Conservation (phyloP, 768 basidiomycete genomes). For the Tylopilus felleus region DNA sequence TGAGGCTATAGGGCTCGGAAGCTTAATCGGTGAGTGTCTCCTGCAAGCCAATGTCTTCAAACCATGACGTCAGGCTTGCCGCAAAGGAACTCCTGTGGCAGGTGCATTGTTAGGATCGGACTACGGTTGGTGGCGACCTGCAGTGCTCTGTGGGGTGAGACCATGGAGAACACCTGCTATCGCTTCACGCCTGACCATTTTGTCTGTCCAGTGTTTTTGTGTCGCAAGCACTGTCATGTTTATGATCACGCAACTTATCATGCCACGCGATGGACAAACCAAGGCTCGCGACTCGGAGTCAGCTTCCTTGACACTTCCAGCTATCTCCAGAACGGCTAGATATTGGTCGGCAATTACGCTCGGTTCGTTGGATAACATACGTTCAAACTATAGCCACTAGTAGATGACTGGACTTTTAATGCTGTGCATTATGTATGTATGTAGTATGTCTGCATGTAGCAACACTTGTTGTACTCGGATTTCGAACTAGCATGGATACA, state of each 20-base stretch:
- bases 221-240: constrained; percentile 18
- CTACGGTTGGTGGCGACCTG: constrained; percentile 56
- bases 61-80: constrained; percentile 20
- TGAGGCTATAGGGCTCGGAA: constrained; percentile 22
- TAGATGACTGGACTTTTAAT: not conserved
- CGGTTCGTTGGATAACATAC: not conserved
- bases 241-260: constrained; percentile 5
- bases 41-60: not conserved
- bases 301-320: not conserved
- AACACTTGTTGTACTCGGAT: not conserved
- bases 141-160: constrained; percentile 46
- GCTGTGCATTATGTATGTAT: not conserved
- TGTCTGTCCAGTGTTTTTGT: constrained; percentile 12
- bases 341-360: not conserved
- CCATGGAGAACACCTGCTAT: not conserved
- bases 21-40: constrained; percentile 18
- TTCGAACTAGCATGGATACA: not conserved
- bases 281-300: not conserved
- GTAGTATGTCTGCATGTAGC: constrained; percentile 1
- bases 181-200: constrained; percentile 1
- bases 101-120: constrained; percentile 51
- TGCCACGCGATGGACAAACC: constrained; percentile 1
- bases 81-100: constrained; percentile 50
- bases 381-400: not conserved
- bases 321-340: not conserved